Percentiles rank a stretch among this genome's conserved stretches.
Conservation (phyloP, 805 yeast genomes). For the Candida verbasci region DNA sequence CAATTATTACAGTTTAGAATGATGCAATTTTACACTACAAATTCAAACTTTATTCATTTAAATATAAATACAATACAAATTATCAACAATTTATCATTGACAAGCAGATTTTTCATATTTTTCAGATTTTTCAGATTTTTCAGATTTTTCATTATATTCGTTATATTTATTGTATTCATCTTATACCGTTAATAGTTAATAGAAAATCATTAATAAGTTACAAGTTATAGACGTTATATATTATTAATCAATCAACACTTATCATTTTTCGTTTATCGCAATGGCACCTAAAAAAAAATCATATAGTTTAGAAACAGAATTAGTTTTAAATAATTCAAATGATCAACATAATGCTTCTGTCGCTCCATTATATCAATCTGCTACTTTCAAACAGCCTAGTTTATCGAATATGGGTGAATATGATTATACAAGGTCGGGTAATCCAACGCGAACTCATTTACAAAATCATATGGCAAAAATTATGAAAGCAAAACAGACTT, state of each 20-base stretch:
- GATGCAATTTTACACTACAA: constrained; percentile 5
- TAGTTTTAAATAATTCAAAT: constrained; percentile 53
- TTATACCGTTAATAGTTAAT: no score
- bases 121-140: no score
- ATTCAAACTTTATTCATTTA: no score
- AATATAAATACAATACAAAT: no score
- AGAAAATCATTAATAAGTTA: no score
- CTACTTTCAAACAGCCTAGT: constrained; percentile 85
- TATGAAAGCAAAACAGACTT: constrained; percentile 72
- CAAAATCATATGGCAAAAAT: constrained; percentile 75
- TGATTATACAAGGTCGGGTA: constrained; percentile 85
- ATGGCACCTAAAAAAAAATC: constrained; percentile 24
- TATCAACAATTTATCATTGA: no score
- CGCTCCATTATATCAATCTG: constrained; percentile 87
- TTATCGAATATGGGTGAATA: constrained; percentile 66
- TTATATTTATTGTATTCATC: no score
- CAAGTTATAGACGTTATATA: not conserved
- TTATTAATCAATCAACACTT: no score
- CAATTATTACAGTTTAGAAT: constrained; percentile 3
- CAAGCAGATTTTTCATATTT: no score
- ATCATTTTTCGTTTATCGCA: not conserved
- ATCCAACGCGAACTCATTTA: constrained; percentile 81
- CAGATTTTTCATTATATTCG: no score
- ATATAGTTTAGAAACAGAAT: constrained; percentile 63
- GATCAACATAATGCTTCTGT: constrained; percentile 79